A percentile compares a stretch with the other conserved stretches of the same genome.
phyloP scores from a whole-genome alignment of 441 rosid genomes.

The Euphorbia corollata region DNA sequence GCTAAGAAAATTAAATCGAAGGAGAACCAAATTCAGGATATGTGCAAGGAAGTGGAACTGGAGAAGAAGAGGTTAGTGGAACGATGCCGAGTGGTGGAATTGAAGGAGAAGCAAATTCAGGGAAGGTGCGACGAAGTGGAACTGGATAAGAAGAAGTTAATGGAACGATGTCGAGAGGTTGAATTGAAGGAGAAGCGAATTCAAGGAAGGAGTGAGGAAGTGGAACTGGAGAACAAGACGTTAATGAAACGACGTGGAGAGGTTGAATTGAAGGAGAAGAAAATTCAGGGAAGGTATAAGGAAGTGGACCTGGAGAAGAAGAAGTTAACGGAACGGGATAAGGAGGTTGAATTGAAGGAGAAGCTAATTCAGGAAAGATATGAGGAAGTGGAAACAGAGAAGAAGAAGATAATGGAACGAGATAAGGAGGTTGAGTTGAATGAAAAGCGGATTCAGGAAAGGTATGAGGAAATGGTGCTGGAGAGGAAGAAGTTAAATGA shows the following conservation, averaged over 20 bases:
- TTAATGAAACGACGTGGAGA: not conserved
- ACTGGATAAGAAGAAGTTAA: not conserved
- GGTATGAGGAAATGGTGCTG: not conserved
- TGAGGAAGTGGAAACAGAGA: not conserved
- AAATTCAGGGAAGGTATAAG: not conserved
- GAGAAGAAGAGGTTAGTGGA: constrained; percentile 4
- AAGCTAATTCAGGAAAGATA: not conserved
- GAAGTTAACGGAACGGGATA: not conserved
- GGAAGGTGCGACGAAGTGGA: no score
- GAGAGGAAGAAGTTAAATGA: not conserved
- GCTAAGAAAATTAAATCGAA: constrained; percentile 10
- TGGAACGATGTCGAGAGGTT: not conserved
- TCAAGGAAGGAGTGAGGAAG: not conserved
- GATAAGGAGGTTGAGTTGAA: not conserved
- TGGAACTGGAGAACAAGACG: constrained; percentile 9
- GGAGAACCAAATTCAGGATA: constrained; percentile 3
- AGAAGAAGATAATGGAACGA: not conserved
- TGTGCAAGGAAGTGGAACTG: not conserved
- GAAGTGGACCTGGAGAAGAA: constrained; percentile 12
- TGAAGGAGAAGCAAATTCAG: no score
- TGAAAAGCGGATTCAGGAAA: not conserved
- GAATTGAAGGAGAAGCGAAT: constrained; percentile 2
- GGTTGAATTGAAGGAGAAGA: not conserved
- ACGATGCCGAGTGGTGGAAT: not conserved
- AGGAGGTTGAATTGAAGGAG: not conserved